These are phyloP conservation scores for Nigrospora osmanthi DNA, from an alignment of 2,329 filamentous ascomycete genomes.

Conservation along the genomic window DNA sequence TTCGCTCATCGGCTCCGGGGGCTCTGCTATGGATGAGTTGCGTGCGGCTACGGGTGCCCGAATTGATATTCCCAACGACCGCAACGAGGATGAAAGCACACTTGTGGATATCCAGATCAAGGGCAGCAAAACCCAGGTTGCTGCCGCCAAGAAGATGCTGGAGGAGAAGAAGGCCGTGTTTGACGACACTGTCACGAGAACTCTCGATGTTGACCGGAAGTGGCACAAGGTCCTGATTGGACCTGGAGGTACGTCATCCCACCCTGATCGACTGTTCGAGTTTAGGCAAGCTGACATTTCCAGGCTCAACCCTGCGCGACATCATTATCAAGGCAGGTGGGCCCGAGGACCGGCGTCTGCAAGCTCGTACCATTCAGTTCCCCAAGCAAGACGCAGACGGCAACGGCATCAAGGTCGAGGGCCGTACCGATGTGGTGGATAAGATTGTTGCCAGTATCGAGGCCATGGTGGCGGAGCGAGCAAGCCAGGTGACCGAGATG, in stretches of 20 bases:
- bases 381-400: conserved; percentile 80
- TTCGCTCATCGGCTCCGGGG: conserved; percentile 87
- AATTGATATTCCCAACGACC: conserved; percentile 82
- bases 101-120: conserved; percentile 84
- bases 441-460: conserved; percentile 81
- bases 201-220: conserved; percentile 87
- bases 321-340: conserved; percentile 86
- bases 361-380: conserved; percentile 89
- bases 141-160: conserved; percentile 83
- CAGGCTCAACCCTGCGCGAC: conserved; percentile 75
- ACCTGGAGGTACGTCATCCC: conserved; percentile 54
- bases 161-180: conserved; percentile 82
- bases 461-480: conserved; percentile 72
- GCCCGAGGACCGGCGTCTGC: conserved; percentile 73
- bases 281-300: conserved; percentile 27
- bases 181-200: conserved; percentile 80
- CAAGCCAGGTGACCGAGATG: conserved; percentile 70
- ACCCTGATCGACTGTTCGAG: neutral
- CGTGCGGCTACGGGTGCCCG: conserved; percentile 77
- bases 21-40: conserved; percentile 83
- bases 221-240: conserved; percentile 88
- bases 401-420: conserved; percentile 81
- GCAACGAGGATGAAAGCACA: conserved; percentile 59
- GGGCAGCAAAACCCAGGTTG: conserved; percentile 85
- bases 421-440: conserved; percentile 74